Conservation (phyloP, 352 stramenopile genomes). For the Chrysophaeum taylorii region DNA sequence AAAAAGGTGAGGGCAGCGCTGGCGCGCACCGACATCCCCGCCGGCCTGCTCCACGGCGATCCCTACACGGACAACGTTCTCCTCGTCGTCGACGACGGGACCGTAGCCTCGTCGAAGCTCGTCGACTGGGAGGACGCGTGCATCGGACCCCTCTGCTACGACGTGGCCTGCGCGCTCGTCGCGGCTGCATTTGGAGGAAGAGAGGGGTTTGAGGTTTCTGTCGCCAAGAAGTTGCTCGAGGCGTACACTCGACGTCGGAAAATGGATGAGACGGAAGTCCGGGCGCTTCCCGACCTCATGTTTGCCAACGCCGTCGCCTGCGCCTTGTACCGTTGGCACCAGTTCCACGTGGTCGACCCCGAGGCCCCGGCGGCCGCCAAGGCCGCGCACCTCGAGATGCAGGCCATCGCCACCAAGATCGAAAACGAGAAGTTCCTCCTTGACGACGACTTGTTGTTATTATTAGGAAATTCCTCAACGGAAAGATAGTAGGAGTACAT, state of each 20-base stretch:
- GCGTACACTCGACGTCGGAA: no score
- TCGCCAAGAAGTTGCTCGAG: no score
- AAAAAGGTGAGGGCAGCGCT: not conserved
- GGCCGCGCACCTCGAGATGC: not conserved
- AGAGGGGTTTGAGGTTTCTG: not conserved
- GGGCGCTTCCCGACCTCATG: not conserved
- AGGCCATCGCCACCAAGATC: not conserved
- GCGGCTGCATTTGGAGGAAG: not conserved
- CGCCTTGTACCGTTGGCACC: not conserved
- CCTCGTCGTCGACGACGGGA: not conserved
- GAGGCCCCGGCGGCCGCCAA: not conserved
- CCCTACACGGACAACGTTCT: conserved; percentile 3
- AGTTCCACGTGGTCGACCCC: not conserved
- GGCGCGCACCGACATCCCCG: no score
- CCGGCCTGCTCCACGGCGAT: conserved; percentile 9
- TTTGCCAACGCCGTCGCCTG: not conserved
- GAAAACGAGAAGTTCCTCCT: not conserved
- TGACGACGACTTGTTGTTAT: no score
- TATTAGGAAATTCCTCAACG: no score
- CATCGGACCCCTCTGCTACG: not conserved
- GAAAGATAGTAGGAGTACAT: no score
- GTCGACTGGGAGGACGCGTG: conserved; percentile 1
- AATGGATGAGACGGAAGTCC: not conserved
- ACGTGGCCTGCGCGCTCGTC: not conserved
- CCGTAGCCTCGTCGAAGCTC: not conserved